Conservation (phyloP, 163 green algal genomes). For the Volvox carteri region DNA sequence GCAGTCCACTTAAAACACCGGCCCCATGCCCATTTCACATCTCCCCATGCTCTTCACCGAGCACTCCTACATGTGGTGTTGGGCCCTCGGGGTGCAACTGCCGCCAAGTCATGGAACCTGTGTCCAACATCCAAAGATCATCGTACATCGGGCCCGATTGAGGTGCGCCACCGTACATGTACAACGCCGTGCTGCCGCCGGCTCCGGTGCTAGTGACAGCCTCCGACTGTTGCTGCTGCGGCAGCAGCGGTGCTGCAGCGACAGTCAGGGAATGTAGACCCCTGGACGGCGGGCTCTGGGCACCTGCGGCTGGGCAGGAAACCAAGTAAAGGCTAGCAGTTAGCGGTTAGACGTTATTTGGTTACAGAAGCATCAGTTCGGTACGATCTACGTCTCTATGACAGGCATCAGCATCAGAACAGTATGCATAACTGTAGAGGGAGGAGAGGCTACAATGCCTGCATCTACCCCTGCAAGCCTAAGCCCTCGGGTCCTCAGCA, state of each 20-base stretch:
- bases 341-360: neutral
- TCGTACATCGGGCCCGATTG: slow-evolving; percentile 48
- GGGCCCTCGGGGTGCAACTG: slow-evolving; percentile 5
- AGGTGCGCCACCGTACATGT: slow-evolving; percentile 51
- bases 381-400: too few relatives aligned
- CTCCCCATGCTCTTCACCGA: too few relatives aligned
- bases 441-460: too few relatives aligned
- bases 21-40: too few relatives aligned
- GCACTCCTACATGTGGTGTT: slow-evolving; percentile 14
- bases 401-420: too few relatives aligned
- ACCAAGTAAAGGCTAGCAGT: neutral
- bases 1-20: too few relatives aligned
- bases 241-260: neutral
- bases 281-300: slow-evolving; percentile 21
- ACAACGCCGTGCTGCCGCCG: slow-evolving; percentile 26
- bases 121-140: slow-evolving; percentile 44
- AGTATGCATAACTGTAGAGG: too few relatives aligned
- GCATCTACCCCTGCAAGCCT: too few relatives aligned
- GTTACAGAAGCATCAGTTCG: too few relatives aligned
- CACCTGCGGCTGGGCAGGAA: too few relatives aligned
- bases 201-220: neutral
- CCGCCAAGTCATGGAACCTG: slow-evolving; percentile 13
- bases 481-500: too few relatives aligned
- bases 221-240: neutral
- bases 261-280: slow-evolving; percentile 56